phyloP scores from a whole-genome alignment of 352 stramenopile genomes.

The Phytophthora boehmeriae region DNA sequence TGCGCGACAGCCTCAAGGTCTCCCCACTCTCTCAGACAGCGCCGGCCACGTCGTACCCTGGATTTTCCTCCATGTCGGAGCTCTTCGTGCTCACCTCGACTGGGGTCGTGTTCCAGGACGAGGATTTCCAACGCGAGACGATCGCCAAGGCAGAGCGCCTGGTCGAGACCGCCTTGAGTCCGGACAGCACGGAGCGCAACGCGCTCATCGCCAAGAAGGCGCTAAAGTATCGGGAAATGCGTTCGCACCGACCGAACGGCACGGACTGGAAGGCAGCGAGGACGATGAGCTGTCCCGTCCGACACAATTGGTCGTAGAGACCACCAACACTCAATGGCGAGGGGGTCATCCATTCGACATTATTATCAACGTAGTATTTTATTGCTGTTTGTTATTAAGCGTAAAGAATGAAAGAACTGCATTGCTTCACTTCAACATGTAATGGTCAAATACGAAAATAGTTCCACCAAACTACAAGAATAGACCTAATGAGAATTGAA shows the following conservation, averaged over 20 bases:
- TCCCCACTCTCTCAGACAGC: background rate
- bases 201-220: conserved; percentile 39
- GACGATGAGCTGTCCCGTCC: conserved; percentile 26
- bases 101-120: conserved; percentile 37
- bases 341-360: too few relatives aligned
- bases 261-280: conserved; percentile 7
- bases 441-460: too few relatives aligned
- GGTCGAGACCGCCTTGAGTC: conserved; percentile 29
- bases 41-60: background rate
- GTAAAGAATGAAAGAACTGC: too few relatives aligned
- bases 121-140: conserved; percentile 34
- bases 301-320: background rate
- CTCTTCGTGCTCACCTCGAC: conserved; percentile 30
- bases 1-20: background rate
- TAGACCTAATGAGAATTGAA: too few relatives aligned
- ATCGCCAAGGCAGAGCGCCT: conserved; percentile 33
- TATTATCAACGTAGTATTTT: too few relatives aligned
- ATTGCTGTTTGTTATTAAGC: too few relatives aligned
- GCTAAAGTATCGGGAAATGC: conserved; percentile 39
- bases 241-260: conserved; percentile 21
- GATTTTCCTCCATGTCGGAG: conserved; percentile 23
- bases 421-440: too few relatives aligned
- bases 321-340: background rate
- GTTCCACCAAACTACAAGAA: too few relatives aligned
- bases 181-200: conserved; percentile 36